Base-by-base conservation (phyloP, 2,329 filamentous ascomycete genomes). In the Pseudovirgaria hyperparasitica region DNA sequence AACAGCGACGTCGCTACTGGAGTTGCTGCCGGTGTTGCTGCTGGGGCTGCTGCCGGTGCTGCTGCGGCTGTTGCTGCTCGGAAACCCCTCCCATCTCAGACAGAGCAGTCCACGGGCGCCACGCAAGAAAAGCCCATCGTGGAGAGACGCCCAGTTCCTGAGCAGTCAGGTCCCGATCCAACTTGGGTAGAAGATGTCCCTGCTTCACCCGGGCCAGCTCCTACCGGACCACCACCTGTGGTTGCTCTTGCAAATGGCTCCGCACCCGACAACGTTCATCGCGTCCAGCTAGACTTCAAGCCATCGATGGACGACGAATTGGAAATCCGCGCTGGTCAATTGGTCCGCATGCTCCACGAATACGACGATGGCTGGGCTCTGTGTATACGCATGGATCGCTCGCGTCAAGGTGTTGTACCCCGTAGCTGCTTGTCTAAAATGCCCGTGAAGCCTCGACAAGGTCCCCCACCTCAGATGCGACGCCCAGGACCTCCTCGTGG, bases 361-460 rank as follows among this genome's bases (percentile, higher is more conserved):
- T 98, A 96, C 45, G 90, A 98, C 49, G 90, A 98, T 57, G 90
- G 90, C 45, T 98, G 90, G 90, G 82, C 86, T 46, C 81, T 96
- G 29, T 94, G 85, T 55, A 80, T 85, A 41, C 79, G 78, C 38
- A 76, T 96, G 43, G 86, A 96, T 55, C 79, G 85, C 37, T 86
- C 84, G 34, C 69, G 81, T 43, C 86, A 96, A 62, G 90, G 90
- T 62, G 90, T 96, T 27, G 82, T 81, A 31, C 90, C 90, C 9
- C 75, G 90, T 41, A 93, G 86, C 19, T 98, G 90, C 58, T 67
- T 98, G 26, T 96, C 90, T 9, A 81, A 84, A 31, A 76, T 85
- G 26, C 84, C 87, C 11, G 80, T 96, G 36, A 94, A 92, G 63
- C 82, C 86, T 24, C 78, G 85, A 23, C 63, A 70, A 28, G 59